Conservation (phyloP, 805 yeast species). For the Lachancea meyersii region DNA sequence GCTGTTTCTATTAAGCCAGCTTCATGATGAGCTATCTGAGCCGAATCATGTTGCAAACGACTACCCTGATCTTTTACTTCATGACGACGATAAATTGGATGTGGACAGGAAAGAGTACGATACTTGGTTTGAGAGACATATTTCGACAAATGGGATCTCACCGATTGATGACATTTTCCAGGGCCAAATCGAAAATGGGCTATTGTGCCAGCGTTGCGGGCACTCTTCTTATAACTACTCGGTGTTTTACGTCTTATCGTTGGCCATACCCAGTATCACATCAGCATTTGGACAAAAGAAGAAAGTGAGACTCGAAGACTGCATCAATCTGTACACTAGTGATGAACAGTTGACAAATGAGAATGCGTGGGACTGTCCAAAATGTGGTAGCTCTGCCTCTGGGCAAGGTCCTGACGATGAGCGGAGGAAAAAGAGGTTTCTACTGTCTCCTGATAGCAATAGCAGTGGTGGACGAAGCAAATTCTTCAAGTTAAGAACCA, state of each 20-base stretch:
- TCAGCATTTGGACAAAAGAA: constrained; percentile 27
- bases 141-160: constrained; percentile 55
- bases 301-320: constrained; percentile 48
- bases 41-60: constrained; percentile 35
- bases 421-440: constrained; percentile 5
- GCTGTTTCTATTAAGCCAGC: constrained; percentile 55
- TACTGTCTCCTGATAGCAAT: constrained; percentile 3
- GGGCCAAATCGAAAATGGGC: constrained; percentile 63
- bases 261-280: constrained; percentile 47
- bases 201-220: constrained; percentile 62
- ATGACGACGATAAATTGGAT: constrained; percentile 25
- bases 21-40: constrained; percentile 59
- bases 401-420: constrained; percentile 8
- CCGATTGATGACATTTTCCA: constrained; percentile 63
- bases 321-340: constrained; percentile 53
- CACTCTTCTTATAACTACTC: constrained; percentile 53
- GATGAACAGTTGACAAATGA: constrained; percentile 64
- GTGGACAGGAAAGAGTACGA: constrained; percentile 44
- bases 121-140: constrained; percentile 52
- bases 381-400: constrained; percentile 37
- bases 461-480: constrained; percentile 9
- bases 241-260: constrained; percentile 55
- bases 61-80: constrained; percentile 35
- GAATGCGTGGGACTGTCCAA: constrained; percentile 82
- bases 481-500: constrained; percentile 22